Percentiles rank a stretch among this genome's conserved stretches.
phyloP scores from a whole-genome alignment of 1,284 basidiomycete genomes.

The Cryptococcus sp. region DNA sequence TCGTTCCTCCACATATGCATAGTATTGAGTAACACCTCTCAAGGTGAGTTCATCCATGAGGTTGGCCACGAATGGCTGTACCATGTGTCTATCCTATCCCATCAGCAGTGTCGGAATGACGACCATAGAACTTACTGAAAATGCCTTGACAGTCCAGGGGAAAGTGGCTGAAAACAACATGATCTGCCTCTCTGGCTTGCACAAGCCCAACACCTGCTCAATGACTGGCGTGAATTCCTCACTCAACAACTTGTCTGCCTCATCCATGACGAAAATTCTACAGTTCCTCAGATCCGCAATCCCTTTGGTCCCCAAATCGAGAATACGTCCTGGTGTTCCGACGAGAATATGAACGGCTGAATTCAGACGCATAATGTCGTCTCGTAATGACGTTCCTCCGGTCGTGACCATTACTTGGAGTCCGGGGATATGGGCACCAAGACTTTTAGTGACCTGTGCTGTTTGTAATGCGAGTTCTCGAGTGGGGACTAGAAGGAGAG shows the following conservation, averaged over 20 bases:
- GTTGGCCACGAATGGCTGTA: conserved; percentile 94
- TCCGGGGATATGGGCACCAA: conserved; percentile 86
- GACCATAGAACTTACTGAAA: conserved; percentile 63
- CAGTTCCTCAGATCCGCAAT: conserved; percentile 94
- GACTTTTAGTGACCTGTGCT: conserved; percentile 92
- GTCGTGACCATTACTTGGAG: conserved; percentile 99
- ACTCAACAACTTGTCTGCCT: conserved; percentile 95
- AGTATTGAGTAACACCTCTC: conserved; percentile 98
- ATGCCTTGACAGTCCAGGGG: conserved; percentile 98
- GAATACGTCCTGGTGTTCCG: conserved; percentile 92
- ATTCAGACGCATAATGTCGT: conserved; percentile 89
- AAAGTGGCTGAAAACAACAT: conserved; percentile 99
- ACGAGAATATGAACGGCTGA: conserved; percentile 94
- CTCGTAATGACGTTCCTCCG: conserved; percentile 94
- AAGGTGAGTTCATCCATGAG: conserved; percentile 99
- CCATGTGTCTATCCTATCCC: conserved; percentile 94
- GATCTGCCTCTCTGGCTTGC: conserved; percentile 85
- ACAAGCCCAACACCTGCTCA: conserved; percentile 85
- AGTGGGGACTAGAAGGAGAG: conserved; percentile 87
- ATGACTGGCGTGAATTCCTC: conserved; percentile 98
- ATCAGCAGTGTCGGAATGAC: conserved; percentile 5
- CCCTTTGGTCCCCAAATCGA: conserved; percentile 89
- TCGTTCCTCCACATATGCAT: conserved; percentile 96
- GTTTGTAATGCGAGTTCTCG: conserved; percentile 95
- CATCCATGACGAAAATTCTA: conserved; percentile 97